Percentiles rank a stretch among this genome's conserved stretches.
Evolutionary conservation across 768 basidiomycete species (phyloP).

Genomic region (Tremella yokohamensis): DNA sequence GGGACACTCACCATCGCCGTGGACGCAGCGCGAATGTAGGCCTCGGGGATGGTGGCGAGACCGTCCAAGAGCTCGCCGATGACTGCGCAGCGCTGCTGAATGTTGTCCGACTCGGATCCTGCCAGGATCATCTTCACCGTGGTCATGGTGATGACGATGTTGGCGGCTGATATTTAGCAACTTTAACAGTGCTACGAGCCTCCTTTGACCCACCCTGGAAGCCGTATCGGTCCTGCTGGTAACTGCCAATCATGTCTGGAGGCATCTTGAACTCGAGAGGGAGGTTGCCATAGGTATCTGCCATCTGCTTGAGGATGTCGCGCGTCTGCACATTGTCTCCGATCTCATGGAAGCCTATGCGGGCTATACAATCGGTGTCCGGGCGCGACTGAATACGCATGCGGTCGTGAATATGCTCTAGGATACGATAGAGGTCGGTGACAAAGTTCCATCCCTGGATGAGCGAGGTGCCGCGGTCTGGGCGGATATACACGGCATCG

Average conservation of each 20-base stretch:
- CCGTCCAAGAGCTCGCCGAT: background rate
- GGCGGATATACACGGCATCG: background rate
- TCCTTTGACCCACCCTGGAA: background rate
- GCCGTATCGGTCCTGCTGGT: background rate
- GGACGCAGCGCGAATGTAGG: background rate
- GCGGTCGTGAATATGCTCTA: background rate
- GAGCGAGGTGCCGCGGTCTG: background rate
- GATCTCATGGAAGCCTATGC: background rate
- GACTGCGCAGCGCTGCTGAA: background rate
- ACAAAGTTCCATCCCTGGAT: background rate
- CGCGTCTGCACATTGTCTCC: background rate
- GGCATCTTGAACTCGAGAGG: background rate
- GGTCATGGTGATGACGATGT: conserved; percentile 1
- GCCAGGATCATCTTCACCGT: background rate
- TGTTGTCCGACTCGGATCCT: background rate
- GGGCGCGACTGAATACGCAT: background rate
- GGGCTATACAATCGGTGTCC: background rate
- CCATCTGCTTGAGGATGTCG: background rate
- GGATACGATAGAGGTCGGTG: conserved; percentile 1
- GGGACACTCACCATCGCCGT: background rate
- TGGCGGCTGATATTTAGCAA: background rate
- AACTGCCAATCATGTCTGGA: background rate
- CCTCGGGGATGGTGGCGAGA: background rate
- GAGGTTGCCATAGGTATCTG: background rate
- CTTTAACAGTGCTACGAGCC: background rate